Conservation (phyloP, 1,284 basidiomycete species). For the Pseudozyma tsukubaensis region DNA sequence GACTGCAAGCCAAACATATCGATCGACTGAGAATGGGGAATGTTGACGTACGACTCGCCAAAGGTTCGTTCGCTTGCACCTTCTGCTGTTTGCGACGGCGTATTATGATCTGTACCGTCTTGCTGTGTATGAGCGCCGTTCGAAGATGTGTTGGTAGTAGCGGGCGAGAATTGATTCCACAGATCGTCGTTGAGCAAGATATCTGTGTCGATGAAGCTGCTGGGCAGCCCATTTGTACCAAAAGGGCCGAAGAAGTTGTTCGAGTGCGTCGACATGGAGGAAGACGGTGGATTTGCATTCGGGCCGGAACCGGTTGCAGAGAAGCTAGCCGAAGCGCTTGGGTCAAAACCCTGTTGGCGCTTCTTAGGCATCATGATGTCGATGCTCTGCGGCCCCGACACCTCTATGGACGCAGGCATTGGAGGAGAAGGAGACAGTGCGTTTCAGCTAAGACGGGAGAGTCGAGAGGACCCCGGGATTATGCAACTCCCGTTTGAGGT, state of each 20-base stretch:
- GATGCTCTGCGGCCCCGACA: conserved; percentile 37
- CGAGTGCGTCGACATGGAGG: conserved; percentile 9
- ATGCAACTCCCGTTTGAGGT: conserved; percentile 1
- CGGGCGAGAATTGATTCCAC: conserved; percentile 49
- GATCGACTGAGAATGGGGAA: conserved; percentile 37
- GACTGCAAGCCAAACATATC: conserved; percentile 41
- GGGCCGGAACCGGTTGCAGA: conserved; percentile 24
- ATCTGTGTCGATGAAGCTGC: conserved; percentile 57
- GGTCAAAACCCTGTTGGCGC: conserved; percentile 50
- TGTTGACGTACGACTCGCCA: conserved; percentile 47
- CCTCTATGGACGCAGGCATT: conserved; percentile 37
- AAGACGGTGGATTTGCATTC: conserved; percentile 5
- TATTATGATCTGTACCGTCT: conserved; percentile 4
- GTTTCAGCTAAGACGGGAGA: conserved; percentile 1
- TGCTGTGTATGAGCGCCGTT: conserved; percentile 6
- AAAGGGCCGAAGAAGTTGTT: conserved; percentile 44
- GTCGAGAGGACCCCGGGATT: conserved; percentile 2
- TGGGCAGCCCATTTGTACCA: conserved; percentile 36
- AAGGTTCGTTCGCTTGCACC: conserved; percentile 18
- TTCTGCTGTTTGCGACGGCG: conserved; percentile 7
- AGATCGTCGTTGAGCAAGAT: conserved; percentile 57
- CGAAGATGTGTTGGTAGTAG: conserved; percentile 21
- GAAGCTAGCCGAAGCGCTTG: conserved; percentile 14
- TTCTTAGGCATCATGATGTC: conserved; percentile 55
- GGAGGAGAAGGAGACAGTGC: neutral